Percentiles rank a stretch among this genome's conserved stretches.
phyloP scores from a whole-genome alignment of 768 basidiomycete species.

The Kwoniella botswanensis region DNA sequence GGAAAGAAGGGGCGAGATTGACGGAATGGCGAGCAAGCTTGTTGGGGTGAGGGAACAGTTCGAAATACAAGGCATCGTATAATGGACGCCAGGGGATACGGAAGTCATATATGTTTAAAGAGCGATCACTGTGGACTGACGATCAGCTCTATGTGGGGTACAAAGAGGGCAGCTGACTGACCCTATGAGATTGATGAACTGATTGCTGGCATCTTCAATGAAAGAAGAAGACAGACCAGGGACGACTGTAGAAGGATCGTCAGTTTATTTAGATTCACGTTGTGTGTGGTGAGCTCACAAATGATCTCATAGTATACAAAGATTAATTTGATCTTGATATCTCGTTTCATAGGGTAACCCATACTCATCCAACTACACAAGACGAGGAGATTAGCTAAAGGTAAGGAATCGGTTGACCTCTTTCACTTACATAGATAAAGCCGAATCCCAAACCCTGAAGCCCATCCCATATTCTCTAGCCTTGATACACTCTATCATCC shows the following conservation, averaged over 20 bases:
- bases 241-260: constrained; percentile 30
- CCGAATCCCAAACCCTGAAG: constrained; percentile 69
- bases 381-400: neutral
- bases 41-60: constrained; percentile 68
- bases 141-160: constrained; percentile 60
- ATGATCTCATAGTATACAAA: constrained; percentile 77
- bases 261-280: neutral
- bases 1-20: constrained; percentile 57
- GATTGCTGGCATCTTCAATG: constrained; percentile 74
- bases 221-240: constrained; percentile 53
- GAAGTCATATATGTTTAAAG: constrained; percentile 51
- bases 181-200: constrained; percentile 83
- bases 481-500: constrained; percentile 73
- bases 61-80: constrained; percentile 49
- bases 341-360: constrained; percentile 84
- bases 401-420: neutral
- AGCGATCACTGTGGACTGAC: constrained; percentile 49
- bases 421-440: constrained; percentile 39
- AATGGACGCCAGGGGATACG: constrained; percentile 54
- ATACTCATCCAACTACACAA: constrained; percentile 73
- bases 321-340: constrained; percentile 72
- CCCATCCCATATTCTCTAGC: constrained; percentile 84
- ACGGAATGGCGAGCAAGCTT: constrained; percentile 57
- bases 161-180: constrained; percentile 57
- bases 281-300: constrained; percentile 36